Evolutionary conservation across 2,329 filamentous ascomycete genomes (phyloP), one percentile per base, ranked within the genome.

Genomic region (Drechslera avenae): DNA sequence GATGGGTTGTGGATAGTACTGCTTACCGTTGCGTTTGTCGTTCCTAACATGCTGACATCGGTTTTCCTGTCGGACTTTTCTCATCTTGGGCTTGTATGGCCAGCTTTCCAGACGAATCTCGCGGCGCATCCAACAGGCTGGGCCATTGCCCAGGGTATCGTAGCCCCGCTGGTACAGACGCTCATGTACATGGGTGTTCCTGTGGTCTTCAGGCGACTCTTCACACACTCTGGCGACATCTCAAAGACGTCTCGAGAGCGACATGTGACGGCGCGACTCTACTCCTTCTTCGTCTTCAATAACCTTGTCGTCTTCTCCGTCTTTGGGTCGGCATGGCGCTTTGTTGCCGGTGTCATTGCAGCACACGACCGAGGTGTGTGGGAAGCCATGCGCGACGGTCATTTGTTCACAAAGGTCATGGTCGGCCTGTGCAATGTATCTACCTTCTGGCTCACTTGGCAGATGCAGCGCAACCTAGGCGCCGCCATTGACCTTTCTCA

Each of bases 281-380:
- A 95, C 74, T 84, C 88, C n/a, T 99, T 99, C 78, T 97, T 97
- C 75, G 84, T 97, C 44, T 91, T 99, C 80, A 97, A 99, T 82
- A 97, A 97, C 71, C 75, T 97, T 46, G 78, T 97, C 56, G 86
- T 97, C 43, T 97, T 97, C 74, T 96, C 91, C 4, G 78, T 96
- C 6, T 97, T 97, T 73, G 91, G 90, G 35, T 86, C 89, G 0
- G 76, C 91, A n/a, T 97, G 89, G 88, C 79, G 80, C 1, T 94
- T 92, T 62, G 80, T 91, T 4, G 77, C 86, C 1, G 79, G 79
- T 2, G 86, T 96, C 31, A 78, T 93, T 39, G 72, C 62, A 18
- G 68, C 68, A 81, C 14, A 69, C 77, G 12, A 75, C 78, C 1
- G 83, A 84, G 48, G 77, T 77, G 35, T 10, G 88, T 90, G 87